These are phyloP conservation scores for Tolypocladium capitatum DNA, from an alignment of 2,329 filamentous ascomycete genomes.

Conservation along the genomic window DNA sequence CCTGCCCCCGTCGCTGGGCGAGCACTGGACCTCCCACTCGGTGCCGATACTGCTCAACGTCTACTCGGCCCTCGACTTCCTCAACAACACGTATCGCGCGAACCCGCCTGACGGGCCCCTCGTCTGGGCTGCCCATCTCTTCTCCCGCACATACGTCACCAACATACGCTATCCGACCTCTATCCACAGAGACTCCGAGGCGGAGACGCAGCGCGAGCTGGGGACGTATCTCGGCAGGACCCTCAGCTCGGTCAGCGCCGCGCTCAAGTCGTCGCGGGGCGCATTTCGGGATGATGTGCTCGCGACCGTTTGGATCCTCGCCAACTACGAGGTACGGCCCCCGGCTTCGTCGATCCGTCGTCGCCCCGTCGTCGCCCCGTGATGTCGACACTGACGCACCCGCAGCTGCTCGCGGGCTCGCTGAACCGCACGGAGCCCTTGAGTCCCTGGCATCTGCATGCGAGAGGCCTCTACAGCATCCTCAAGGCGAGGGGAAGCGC, in stretches of 20 bases:
- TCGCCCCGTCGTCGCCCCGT: neutral
- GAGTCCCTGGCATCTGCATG: slow-evolving; percentile 25
- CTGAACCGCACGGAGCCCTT: slow-evolving; percentile 11
- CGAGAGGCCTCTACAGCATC: slow-evolving; percentile 21
- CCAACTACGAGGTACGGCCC: slow-evolving; percentile 23
- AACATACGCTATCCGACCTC: slow-evolving; percentile 21
- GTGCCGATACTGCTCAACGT: slow-evolving; percentile 25
- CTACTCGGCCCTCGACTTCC: slow-evolving; percentile 22
- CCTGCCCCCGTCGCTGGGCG: slow-evolving; percentile 9
- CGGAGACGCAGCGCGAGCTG: slow-evolving; percentile 18
- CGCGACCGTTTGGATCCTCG: slow-evolving; percentile 25
- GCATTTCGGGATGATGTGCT: slow-evolving; percentile 21
- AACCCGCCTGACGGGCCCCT: slow-evolving; percentile 18
- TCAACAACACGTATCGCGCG: slow-evolving; percentile 15
- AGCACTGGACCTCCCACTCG: slow-evolving; percentile 26
- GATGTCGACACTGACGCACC: slow-evolving; percentile 6
- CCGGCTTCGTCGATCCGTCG: too few relatives aligned
- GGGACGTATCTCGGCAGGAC: slow-evolving; percentile 23
- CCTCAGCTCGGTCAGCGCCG: slow-evolving; percentile 22
- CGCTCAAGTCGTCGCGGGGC: slow-evolving; percentile 17
- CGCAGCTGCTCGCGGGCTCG: slow-evolving; percentile 24
- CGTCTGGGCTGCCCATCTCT: slow-evolving; percentile 26
- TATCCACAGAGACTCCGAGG: slow-evolving; percentile 11
- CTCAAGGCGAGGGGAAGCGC: slow-evolving; percentile 19
- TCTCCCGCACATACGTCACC: slow-evolving; percentile 24